These are phyloP conservation scores for Cystofilobasidium macerans DNA, from an alignment of 768 basidiomycete species.

Conservation along the genomic window DNA sequence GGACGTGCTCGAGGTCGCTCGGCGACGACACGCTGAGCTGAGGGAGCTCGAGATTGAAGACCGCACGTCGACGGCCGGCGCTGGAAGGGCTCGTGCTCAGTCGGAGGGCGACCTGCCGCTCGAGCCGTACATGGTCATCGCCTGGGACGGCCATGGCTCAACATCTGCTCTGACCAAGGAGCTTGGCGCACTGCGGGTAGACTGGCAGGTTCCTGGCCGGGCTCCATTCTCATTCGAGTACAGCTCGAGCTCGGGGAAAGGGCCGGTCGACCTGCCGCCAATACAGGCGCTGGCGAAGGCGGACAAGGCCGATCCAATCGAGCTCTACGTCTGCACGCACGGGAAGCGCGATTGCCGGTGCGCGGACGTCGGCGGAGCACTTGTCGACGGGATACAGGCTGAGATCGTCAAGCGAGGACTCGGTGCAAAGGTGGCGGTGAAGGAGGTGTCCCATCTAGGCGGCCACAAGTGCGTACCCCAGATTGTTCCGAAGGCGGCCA, in stretches of 20 bases:
- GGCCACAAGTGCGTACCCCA: constrained; percentile 58
- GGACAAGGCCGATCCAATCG: neutral
- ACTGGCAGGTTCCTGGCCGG: neutral
- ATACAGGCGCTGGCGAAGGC: neutral
- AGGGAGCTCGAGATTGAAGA: neutral
- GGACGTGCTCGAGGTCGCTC: neutral
- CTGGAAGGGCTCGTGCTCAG: neutral
- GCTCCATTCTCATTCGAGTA: neutral
- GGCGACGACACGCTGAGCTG: neutral
- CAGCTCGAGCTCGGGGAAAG: neutral
- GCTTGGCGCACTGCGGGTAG: neutral
- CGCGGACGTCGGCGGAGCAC: constrained; percentile 51
- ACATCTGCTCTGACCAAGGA: neutral
- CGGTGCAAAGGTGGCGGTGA: constrained; percentile 42
- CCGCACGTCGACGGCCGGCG: neutral
- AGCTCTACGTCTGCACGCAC: constrained; percentile 57
- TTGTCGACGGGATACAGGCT: constrained; percentile 47
- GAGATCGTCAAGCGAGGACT: constrained; percentile 45
- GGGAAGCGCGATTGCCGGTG: constrained; percentile 68
- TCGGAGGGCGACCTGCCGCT: neutral
- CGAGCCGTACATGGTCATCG: neutral
- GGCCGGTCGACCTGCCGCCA: neutral
- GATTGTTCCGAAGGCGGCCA: neutral
- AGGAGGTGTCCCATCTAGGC: constrained; percentile 67
- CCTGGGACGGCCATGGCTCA: constrained; percentile 5